Conservation (phyloP, 139 green algal genomes). For the Coelastrella sp. region DNA sequence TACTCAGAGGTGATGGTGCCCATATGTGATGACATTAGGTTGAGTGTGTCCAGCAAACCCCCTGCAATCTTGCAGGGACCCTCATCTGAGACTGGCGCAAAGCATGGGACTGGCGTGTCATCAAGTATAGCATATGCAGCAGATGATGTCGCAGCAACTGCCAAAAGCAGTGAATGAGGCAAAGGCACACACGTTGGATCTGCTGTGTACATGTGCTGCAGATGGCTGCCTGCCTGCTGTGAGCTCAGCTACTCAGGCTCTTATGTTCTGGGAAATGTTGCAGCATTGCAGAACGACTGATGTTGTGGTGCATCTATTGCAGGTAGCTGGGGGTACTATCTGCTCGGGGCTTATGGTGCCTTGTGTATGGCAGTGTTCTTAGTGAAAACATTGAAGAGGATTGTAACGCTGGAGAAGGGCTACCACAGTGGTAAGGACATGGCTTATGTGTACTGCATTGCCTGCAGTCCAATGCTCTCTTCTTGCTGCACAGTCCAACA, state of each 20-base stretch:
- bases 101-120: no score
- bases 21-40: not conserved
- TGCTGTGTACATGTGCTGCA: no score
- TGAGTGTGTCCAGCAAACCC: not conserved
- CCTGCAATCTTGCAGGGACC: not conserved
- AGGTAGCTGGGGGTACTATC: slow-evolving; percentile 76
- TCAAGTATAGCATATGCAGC: no score
- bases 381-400: slow-evolving; percentile 93
- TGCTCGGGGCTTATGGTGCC: slow-evolving; percentile 78
- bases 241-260: no score
- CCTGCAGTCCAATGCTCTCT: not conserved
- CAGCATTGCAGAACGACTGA: no score
- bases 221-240: no score
- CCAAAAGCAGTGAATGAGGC: no score
- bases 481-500: not conserved
- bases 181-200: no score
- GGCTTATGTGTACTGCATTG: not conserved
- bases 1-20: not conserved
- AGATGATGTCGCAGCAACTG: no score
- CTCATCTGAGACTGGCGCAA: no score
- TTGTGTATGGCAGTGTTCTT: slow-evolving; percentile 90
- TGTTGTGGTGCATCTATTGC: no score
- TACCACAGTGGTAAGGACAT: not conserved
- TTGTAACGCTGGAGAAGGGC: not conserved
- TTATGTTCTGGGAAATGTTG: no score